These are phyloP conservation scores for Helianthus tuberosus DNA, from an alignment of 129 eudicot species.

Conservation along the genomic window DNA sequence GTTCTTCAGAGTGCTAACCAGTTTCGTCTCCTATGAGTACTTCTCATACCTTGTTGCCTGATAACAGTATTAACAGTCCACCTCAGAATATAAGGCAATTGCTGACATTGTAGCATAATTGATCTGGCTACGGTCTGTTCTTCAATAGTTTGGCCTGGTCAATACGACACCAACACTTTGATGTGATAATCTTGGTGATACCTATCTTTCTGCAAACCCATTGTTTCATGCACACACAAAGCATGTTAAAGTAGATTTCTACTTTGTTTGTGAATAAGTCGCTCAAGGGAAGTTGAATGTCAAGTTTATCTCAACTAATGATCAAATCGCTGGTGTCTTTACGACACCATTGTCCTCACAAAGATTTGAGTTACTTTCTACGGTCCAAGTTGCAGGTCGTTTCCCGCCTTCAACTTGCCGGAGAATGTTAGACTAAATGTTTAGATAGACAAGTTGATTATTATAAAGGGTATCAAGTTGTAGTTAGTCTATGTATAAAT, in stretches of 20 bases:
- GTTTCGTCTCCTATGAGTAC: too few relatives aligned
- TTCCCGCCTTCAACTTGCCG: too few relatives aligned
- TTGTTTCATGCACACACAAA: not conserved
- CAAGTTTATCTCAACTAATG: not conserved
- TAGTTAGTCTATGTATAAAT: too few relatives aligned
- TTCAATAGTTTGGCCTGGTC: not conserved
- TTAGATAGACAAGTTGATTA: too few relatives aligned
- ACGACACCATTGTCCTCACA: not conserved
- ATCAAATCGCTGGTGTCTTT: not conserved
- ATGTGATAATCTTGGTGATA: not conserved
- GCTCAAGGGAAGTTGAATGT: not conserved
- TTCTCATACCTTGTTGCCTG: too few relatives aligned
- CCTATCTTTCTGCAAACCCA: not conserved
- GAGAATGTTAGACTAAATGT: too few relatives aligned
- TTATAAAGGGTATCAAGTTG: too few relatives aligned
- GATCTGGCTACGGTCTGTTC: not conserved
- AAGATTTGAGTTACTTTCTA: not conserved
- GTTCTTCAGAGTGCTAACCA: too few relatives aligned
- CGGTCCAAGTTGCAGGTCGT: not conserved
- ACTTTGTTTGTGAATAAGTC: not conserved
- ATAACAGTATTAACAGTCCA: too few relatives aligned
- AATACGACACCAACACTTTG: not conserved
- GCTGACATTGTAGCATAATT: too few relatives aligned
- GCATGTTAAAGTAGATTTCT: not conserved
- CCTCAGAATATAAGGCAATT: too few relatives aligned